Evolutionary conservation across 179 eudicot species (phyloP).

Genomic region (Spergularia azorica): DNA sequence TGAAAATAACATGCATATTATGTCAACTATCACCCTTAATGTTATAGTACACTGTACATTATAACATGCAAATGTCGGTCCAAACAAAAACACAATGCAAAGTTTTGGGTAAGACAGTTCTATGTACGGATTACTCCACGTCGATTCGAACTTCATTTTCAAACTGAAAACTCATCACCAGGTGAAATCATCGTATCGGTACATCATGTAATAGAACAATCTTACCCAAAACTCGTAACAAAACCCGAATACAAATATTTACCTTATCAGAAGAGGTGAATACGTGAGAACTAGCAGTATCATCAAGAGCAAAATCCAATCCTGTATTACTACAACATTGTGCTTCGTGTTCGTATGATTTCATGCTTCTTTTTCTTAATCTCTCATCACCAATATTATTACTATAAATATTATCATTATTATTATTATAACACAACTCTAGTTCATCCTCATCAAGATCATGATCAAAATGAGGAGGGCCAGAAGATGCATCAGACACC

Average conservation of each 20-base stretch:
- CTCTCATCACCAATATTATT: neutral
- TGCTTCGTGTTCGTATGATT: neutral
- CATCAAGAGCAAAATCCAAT: constrained; percentile 28
- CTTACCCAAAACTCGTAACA: too few relatives aligned
- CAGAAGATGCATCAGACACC: constrained; percentile 47
- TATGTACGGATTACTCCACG: neutral
- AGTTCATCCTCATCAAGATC: constrained; percentile 6
- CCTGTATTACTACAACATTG: neutral
- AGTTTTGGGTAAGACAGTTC: neutral
- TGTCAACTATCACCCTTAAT: neutral
- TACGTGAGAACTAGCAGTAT: constrained; percentile 38
- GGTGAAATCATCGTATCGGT: too few relatives aligned
- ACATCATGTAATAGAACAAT: too few relatives aligned
- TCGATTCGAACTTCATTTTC: too few relatives aligned
- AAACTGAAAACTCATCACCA: too few relatives aligned
- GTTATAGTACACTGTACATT: neutral
- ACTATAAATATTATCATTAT: too few relatives aligned
- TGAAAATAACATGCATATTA: constrained; percentile 2
- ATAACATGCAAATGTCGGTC: constrained; percentile 13
- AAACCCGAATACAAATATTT: neutral
- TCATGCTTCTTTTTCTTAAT: constrained; percentile 12
- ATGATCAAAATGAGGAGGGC: constrained; percentile 39
- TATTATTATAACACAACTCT: constrained; percentile 5
- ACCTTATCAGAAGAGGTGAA: constrained; percentile 28
- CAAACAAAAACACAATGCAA: neutral